phyloP scores from a whole-genome alignment of 2,329 filamentous ascomycete species.

The Gaeumannomyces tritici region DNA sequence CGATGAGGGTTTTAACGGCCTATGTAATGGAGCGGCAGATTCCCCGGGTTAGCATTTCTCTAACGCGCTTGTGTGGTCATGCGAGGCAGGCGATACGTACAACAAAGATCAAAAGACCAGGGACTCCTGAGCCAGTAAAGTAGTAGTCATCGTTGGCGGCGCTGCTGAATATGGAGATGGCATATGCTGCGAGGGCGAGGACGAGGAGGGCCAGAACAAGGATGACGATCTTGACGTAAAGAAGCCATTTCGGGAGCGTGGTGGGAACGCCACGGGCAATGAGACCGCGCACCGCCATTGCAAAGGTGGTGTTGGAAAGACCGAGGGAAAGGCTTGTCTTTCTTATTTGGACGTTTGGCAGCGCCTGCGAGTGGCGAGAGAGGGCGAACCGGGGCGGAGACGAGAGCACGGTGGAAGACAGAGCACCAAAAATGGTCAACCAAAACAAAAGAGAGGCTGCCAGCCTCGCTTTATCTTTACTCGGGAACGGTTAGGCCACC shows the following conservation, averaged over 20 bases:
- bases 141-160: constrained; percentile 8
- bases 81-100: constrained; percentile 34
- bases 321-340: background rate
- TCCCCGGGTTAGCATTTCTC: too few relatives aligned
- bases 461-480: background rate
- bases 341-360: too few relatives aligned
- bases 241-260: constrained; percentile 22
- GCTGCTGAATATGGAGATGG: constrained; percentile 22
- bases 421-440: too few relatives aligned
- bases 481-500: too few relatives aligned
- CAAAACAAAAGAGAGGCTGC: background rate
- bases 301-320: background rate
- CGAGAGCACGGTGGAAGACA: background rate
- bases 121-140: constrained; percentile 20
- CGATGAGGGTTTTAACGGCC: constrained; percentile 29
- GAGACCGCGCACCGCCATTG: constrained; percentile 11
- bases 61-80: too few relatives aligned
- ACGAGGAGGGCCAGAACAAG: constrained; percentile 28
- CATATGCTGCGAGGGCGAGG: constrained; percentile 29
- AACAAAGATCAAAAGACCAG: constrained; percentile 35
- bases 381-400: background rate
- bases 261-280: constrained; percentile 25
- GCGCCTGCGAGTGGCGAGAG: background rate
- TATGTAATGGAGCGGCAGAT: constrained; percentile 8
- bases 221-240: constrained; percentile 26